Evolutionary conservation across 2,329 filamentous ascomycete species (phyloP).

Genomic region (Colletotrichum ledebouriae): DNA sequence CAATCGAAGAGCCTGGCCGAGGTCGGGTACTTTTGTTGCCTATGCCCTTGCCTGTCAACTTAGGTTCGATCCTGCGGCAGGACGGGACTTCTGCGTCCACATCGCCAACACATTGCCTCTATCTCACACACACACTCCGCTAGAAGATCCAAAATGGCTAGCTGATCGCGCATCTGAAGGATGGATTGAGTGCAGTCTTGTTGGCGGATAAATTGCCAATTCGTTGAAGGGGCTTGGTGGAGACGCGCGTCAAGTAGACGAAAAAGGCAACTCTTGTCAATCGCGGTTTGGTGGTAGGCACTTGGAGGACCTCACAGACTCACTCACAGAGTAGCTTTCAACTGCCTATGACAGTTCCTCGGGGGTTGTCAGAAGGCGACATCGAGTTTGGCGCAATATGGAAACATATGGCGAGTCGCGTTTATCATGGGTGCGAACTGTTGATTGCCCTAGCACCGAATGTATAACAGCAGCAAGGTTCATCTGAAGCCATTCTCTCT

Average conservation of each 20-base stretch:
- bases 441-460: too few species aligned
- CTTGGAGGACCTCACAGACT: too few species aligned
- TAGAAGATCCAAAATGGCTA: background rate
- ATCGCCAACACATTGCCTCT: background rate
- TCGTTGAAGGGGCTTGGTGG: background rate
- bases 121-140: background rate
- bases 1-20: conserved; percentile 5
- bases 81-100: background rate
- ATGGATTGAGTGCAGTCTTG: background rate
- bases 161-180: background rate
- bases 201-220: background rate
- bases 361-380: too few species aligned
- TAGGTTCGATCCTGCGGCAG: background rate
- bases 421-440: too few species aligned
- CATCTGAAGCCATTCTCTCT: too few species aligned
- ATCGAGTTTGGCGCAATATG: too few species aligned
- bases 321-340: background rate
- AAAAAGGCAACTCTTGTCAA: background rate
- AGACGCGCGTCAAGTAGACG: background rate
- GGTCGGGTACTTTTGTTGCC: conserved; percentile 5
- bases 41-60: conserved; percentile 9
- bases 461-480: too few species aligned
- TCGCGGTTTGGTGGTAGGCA: background rate
- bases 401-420: too few species aligned
- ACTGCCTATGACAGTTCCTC: too few species aligned